Conservation (phyloP, 352 stramenopile species). For the Vaucheria bursata region DNA sequence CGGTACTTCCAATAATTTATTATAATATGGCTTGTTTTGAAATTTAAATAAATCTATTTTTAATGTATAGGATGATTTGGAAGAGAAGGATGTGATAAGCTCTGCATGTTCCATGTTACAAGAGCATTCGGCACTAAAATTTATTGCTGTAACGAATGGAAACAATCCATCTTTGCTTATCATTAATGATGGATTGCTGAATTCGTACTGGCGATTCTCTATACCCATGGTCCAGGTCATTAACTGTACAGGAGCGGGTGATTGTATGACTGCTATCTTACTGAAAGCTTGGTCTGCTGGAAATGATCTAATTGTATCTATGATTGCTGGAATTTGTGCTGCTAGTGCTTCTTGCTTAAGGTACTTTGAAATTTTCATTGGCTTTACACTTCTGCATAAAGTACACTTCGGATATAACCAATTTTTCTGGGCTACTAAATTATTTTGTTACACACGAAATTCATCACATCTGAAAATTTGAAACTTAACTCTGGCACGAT, state of each 20-base stretch:
- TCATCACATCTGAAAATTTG: too few relatives aligned
- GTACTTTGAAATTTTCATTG: too few relatives aligned
- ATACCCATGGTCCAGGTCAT: background rate
- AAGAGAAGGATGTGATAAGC: background rate
- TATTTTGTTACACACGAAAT: too few relatives aligned
- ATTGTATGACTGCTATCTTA: constrained; percentile 8
- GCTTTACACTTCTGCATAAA: too few relatives aligned
- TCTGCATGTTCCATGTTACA: background rate
- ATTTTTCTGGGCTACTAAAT: too few relatives aligned
- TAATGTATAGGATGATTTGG: background rate
- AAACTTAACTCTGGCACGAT: too few relatives aligned
- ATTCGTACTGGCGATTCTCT: background rate
- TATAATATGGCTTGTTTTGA: too few relatives aligned
- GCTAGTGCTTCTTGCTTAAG: background rate
- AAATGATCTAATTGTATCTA: constrained; percentile 6
- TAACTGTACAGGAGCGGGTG: constrained; percentile 15
- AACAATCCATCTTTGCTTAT: background rate
- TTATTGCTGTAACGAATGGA: background rate
- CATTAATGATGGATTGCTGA: background rate
- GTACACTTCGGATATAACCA: too few relatives aligned
- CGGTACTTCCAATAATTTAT: too few relatives aligned
- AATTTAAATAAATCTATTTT: too few relatives aligned
- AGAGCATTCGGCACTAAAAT: background rate
- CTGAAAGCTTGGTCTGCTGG: constrained; percentile 19
- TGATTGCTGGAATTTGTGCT: constrained; percentile 17